phyloP scores from a whole-genome alignment of 2,329 filamentous ascomycete genomes.

The Colletotrichum simmondsii region DNA sequence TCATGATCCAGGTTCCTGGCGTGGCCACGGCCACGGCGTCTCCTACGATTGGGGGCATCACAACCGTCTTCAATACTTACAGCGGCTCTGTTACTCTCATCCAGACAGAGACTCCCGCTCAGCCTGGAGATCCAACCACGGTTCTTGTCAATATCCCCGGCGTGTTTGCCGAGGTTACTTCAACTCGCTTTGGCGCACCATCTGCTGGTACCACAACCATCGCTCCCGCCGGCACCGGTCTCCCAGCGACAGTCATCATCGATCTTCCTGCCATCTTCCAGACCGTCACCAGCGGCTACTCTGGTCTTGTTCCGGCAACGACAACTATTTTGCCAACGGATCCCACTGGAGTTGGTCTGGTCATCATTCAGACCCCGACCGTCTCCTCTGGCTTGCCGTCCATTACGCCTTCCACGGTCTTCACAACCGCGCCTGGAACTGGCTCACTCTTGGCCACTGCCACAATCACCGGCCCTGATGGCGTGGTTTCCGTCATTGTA shows the following conservation, averaged over 20 bases:
- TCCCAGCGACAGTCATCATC: constrained; percentile 16
- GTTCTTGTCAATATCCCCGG: constrained; percentile 23
- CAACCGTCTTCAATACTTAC: constrained; percentile 16
- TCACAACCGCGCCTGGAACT: constrained; percentile 2
- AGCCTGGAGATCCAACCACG: constrained; percentile 9
- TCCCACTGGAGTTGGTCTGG: constrained; percentile 4
- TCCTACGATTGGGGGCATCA: background rate
- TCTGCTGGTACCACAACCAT: constrained; percentile 20
- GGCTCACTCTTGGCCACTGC: background rate
- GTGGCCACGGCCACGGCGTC: background rate
- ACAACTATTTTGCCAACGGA: constrained; percentile 10
- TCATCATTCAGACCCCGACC: constrained; percentile 16
- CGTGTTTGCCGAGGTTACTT: background rate
- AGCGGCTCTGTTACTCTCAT: constrained; percentile 4
- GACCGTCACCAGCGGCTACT: constrained; percentile 19
- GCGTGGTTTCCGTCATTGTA: constrained; percentile 10
- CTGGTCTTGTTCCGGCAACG: constrained; percentile 14
- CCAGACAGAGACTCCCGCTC: background rate
- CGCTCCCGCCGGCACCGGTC: background rate
- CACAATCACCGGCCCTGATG: constrained; percentile 4
- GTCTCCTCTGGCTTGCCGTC: background rate
- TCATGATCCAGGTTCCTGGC: constrained; percentile 11
- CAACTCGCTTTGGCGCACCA: constrained; percentile 19
- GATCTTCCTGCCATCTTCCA: constrained; percentile 12
- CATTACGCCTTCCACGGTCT: background rate